These are phyloP conservation scores for Penicillium thymicola DNA, from an alignment of 2,329 filamentous ascomycete species.

Conservation along the genomic window DNA sequence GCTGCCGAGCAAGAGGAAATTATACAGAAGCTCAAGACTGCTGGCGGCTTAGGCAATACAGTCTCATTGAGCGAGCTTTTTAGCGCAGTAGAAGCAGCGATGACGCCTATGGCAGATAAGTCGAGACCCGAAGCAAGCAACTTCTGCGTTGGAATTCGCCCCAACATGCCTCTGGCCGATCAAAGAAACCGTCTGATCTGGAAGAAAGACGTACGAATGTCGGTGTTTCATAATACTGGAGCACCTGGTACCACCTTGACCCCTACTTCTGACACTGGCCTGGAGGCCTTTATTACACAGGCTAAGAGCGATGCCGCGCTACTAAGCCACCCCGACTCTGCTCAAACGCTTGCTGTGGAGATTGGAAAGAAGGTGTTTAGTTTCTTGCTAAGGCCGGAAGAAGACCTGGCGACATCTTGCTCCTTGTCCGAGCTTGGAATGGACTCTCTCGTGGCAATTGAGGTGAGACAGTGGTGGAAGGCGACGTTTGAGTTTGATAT, in stretches of 20 bases:
- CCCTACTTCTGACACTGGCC: background rate
- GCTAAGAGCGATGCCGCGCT: constrained; percentile 1
- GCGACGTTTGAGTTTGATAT: constrained; percentile 22
- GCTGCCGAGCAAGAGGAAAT: background rate
- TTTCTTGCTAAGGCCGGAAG: constrained; percentile 18
- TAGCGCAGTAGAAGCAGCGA: background rate
- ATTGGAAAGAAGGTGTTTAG: constrained; percentile 21
- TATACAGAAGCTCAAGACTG: background rate
- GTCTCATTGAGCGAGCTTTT: background rate
- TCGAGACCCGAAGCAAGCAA: background rate
- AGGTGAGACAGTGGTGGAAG: constrained; percentile 28
- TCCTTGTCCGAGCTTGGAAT: constrained; percentile 23
- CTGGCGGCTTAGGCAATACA: background rate
- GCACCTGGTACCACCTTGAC: background rate
- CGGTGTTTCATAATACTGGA: background rate
- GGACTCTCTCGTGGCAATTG: constrained; percentile 31
- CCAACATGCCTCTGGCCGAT: background rate
- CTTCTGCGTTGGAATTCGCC: background rate
- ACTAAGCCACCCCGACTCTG: background rate
- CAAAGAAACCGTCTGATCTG: background rate
- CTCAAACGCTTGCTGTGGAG: constrained; percentile 14
- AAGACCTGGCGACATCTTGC: constrained; percentile 19
- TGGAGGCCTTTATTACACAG: constrained; percentile 4
- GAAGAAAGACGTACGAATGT: constrained; percentile 3
- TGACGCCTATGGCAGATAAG: background rate